These are phyloP conservation scores for Suhomyces bokatorum DNA, from an alignment of 1,139 yeast genomes.

Conservation along the genomic window DNA sequence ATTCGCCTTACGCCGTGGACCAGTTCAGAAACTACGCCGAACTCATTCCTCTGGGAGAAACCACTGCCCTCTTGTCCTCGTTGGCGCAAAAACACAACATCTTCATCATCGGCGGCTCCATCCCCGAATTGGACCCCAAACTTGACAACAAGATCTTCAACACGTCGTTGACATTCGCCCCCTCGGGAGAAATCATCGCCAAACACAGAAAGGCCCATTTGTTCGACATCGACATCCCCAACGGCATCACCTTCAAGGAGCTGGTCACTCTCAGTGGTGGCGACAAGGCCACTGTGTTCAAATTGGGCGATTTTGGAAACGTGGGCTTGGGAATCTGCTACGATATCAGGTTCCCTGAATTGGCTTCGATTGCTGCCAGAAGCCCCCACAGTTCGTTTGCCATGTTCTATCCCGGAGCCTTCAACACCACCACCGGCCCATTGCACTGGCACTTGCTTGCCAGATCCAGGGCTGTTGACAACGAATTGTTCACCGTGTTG, in stretches of 20 bases:
- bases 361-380: slow-evolving; percentile 80
- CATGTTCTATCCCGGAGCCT: slow-evolving; percentile 93
- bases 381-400: slow-evolving; percentile 71
- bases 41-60: slow-evolving; percentile 65
- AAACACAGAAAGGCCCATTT: slow-evolving; percentile 87
- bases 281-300: slow-evolving; percentile 72
- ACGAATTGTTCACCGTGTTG: slow-evolving; percentile 74
- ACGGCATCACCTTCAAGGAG: slow-evolving; percentile 84
- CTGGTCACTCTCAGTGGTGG: slow-evolving; percentile 77
- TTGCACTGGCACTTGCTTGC: slow-evolving; percentile 91
- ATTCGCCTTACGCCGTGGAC: slow-evolving; percentile 88
- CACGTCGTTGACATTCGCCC: slow-evolving; percentile 76
- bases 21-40: slow-evolving; percentile 88
- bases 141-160: slow-evolving; percentile 65
- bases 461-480: slow-evolving; percentile 84
- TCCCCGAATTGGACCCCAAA: slow-evolving; percentile 67
- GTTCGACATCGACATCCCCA: slow-evolving; percentile 89
- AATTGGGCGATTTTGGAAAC: slow-evolving; percentile 67
- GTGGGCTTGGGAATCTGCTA: slow-evolving; percentile 91
- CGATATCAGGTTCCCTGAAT: slow-evolving; percentile 89
- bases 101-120: slow-evolving; percentile 83
- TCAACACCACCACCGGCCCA: slow-evolving; percentile 94
- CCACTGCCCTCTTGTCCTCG: slow-evolving; percentile 58
- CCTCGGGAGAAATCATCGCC: slow-evolving; percentile 71
- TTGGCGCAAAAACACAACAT: slow-evolving; percentile 64